Percentiles rank a stretch among this genome's conserved stretches.
Evolutionary conservation across 805 yeast species (phyloP).

Genomic region (Ogataea philodendri): DNA sequence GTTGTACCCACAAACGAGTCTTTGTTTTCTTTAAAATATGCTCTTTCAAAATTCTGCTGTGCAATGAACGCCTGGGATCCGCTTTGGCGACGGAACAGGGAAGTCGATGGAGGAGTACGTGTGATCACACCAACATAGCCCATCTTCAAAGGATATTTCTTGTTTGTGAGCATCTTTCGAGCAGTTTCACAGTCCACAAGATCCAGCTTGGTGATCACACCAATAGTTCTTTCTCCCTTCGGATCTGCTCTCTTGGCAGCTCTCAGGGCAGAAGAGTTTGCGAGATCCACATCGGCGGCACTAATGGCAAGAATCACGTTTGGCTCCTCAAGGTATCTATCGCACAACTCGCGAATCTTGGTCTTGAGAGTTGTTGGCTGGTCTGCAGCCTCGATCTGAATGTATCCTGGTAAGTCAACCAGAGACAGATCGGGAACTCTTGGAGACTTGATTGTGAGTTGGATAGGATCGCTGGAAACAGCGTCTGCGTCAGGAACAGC

Average conservation of each 20-base stretch:
- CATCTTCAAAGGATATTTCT: constrained; percentile 86
- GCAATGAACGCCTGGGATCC: constrained; percentile 64
- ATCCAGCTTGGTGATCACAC: constrained; percentile 93
- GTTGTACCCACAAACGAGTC: constrained; percentile 60
- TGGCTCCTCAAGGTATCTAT: constrained; percentile 83
- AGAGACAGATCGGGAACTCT: constrained; percentile 86
- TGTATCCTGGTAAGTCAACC: constrained; percentile 96
- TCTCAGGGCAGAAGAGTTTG: constrained; percentile 89
- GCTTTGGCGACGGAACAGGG: constrained; percentile 52
- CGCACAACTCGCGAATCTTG: constrained; percentile 77
- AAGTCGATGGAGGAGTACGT: constrained; percentile 49
- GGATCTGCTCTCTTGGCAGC: constrained; percentile 92
- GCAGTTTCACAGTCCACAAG: constrained; percentile 79
- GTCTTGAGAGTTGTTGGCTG: constrained; percentile 84
- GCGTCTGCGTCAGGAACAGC: constrained; percentile 87
- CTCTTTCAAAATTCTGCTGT: constrained; percentile 63
- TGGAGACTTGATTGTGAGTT: constrained; percentile 86
- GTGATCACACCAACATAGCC: constrained; percentile 99
- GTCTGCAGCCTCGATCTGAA: constrained; percentile 94
- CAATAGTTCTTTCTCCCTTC: constrained; percentile 90
- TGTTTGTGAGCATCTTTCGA: constrained; percentile 63
- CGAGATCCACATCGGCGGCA: constrained; percentile 97
- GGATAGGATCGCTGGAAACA: constrained; percentile 91
- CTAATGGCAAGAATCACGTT: constrained; percentile 94
- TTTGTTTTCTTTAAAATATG: constrained; percentile 63